A percentile compares a stretch with the other conserved stretches of the same genome.
Conservation (phyloP, 176 grass and related monocot species). For the Typha latifolia region DNA sequence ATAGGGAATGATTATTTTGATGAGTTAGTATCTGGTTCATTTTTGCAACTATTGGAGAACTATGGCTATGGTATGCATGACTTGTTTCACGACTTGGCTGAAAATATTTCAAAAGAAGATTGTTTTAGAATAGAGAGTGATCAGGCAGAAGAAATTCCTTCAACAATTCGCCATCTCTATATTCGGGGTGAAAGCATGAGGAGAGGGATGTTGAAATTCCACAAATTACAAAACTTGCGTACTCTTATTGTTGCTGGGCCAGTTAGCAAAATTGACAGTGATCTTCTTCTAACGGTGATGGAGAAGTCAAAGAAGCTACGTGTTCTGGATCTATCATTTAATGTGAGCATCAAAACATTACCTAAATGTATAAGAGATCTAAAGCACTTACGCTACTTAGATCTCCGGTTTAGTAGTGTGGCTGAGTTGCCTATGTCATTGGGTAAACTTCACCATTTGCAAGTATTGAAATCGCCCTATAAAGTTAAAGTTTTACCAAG, state of each 20-base stretch:
- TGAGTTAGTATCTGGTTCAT: slow-evolving; percentile 1
- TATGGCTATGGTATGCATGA: slow-evolving; percentile 21
- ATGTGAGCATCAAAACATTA: neutral
- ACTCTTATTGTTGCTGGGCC: slow-evolving; percentile 5
- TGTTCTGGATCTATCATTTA: neutral
- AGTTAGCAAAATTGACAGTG: neutral
- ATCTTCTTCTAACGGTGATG: slow-evolving; percentile 5
- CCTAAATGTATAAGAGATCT: slow-evolving; percentile 6
- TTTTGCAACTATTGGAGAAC: neutral
- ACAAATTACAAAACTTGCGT: slow-evolving; percentile 6
- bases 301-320: slow-evolving; percentile 12
- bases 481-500: slow-evolving; percentile 1
- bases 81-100: too few relatives aligned
- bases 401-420: neutral
- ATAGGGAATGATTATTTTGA: slow-evolving; percentile 20
- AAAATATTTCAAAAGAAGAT: too few relatives aligned
- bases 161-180: slow-evolving; percentile 6
- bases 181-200: slow-evolving; percentile 5
- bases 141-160: slow-evolving; percentile 7
- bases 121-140: slow-evolving; percentile 22
- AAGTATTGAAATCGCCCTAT: slow-evolving; percentile 4
- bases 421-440: slow-evolving; percentile 13
- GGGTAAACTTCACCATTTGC: slow-evolving; percentile 21
- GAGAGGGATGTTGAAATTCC: slow-evolving; percentile 1
- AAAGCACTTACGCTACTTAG: slow-evolving; percentile 11